Evolutionary conservation across 140 eudicot genomes (phyloP).

Genomic region (Cichorium intybus): DNA sequence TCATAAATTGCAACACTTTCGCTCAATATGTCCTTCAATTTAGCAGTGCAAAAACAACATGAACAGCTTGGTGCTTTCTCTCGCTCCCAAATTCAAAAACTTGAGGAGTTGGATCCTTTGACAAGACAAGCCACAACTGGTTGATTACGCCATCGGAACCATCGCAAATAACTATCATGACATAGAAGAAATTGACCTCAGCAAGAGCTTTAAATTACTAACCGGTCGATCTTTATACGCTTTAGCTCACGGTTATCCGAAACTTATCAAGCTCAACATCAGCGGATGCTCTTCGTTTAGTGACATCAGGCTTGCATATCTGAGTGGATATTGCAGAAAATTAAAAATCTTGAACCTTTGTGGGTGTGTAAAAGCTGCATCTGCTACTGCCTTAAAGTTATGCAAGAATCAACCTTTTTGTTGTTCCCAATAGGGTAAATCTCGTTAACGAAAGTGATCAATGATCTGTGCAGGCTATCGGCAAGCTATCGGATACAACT

Average conservation of each 20-base stretch:
- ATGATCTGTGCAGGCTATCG: constrained; percentile 43
- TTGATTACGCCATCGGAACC: constrained; percentile 65
- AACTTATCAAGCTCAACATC: constrained; percentile 68
- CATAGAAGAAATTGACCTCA: constrained; percentile 76
- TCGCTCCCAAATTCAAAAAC: constrained; percentile 69
- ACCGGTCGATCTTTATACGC: constrained; percentile 73
- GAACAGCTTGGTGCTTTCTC: constrained; percentile 72
- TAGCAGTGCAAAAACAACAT: constrained; percentile 80
- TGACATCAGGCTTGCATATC: constrained; percentile 59
- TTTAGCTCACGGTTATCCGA: constrained; percentile 73
- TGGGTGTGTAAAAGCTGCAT: constrained; percentile 87
- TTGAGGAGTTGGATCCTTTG: constrained; percentile 55
- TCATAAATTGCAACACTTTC: background rate
- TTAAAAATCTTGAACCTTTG: constrained; percentile 72
- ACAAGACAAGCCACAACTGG: constrained; percentile 81
- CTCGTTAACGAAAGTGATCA: background rate
- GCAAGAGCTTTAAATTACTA: constrained; percentile 86
- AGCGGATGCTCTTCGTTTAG: constrained; percentile 81
- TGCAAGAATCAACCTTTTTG: background rate
- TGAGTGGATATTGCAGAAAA: constrained; percentile 56
- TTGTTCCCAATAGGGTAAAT: background rate
- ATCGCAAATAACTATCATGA: constrained; percentile 65
- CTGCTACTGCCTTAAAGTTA: constrained; percentile 84
- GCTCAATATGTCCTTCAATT: background rate
- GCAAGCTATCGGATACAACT: constrained; percentile 76